Evolutionary conservation across 2,329 filamentous ascomycete species (phyloP), one percentile per base, ranked within the genome.

Genomic region (Paradendryphiella salina): DNA sequence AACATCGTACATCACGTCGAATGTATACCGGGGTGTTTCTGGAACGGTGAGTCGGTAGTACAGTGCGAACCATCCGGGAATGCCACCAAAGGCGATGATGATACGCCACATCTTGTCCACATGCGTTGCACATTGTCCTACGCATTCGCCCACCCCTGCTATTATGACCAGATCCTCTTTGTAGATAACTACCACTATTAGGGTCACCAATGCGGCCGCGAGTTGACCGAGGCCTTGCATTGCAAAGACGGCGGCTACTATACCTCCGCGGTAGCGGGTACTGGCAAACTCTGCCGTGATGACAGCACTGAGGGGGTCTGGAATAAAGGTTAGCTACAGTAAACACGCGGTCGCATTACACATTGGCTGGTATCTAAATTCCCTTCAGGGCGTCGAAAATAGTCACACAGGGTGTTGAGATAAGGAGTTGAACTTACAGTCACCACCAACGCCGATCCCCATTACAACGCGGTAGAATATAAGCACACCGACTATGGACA

Each of bases 41-140:
- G 90, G 90, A 59, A 95, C 93, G 44, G 89, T 94, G 3, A 94
- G 82, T 56, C 89, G 87, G 75, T 89, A 94, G 78, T 94, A 94
- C 14, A 95, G 82, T 15, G 90, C 89, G 56, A 92, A 85, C 69
- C 85, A 89, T 35, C 87, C 89, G 2, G 89, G 89, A 7, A 94
- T 83, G 36, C 87, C 88, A 60, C 89, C 89, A 65, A 92, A 88
- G 10, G 89, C 89, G 66, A 94, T 89, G 40, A 94, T 80, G 11
- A 85, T 80, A 60, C 89, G 83, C 89, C 89, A 94, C 87, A 92
- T 92, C 80, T 90, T 91, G 77, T 94, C 89, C 5, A 92, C 87
- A 1, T 89, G 88, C 0, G 82, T 67, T 48, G 82, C 82, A 66
- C 89, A 94, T 33, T 76, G 77, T 21, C 79, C 80, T 44, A 81